phyloP scores from a whole-genome alignment of 495 filamentous ascomycete species.

The Penicillium herquei region DNA sequence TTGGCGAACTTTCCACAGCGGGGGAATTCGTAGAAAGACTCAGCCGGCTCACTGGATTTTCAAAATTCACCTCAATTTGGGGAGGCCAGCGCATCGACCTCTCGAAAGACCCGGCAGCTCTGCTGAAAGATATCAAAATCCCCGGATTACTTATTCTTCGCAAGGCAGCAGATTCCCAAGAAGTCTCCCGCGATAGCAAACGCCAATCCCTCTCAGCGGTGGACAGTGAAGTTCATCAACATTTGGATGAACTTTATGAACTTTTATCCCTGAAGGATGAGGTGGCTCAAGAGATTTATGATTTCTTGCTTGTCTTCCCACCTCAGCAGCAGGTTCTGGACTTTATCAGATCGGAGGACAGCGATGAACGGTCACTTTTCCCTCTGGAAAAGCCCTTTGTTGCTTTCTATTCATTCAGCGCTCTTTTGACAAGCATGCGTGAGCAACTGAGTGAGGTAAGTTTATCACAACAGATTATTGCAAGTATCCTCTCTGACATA shows the following conservation, averaged over 20 bases:
- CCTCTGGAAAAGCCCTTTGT: conserved; percentile 70
- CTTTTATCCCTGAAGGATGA: conserved; percentile 74
- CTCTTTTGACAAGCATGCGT: conserved; percentile 53
- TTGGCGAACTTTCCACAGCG: conserved; percentile 69
- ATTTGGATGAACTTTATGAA: conserved; percentile 83
- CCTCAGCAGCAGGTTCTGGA: conserved; percentile 60
- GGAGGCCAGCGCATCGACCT: conserved; percentile 51
- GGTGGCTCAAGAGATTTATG: conserved; percentile 69
- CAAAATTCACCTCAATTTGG: conserved; percentile 57
- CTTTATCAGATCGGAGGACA: conserved; percentile 54
- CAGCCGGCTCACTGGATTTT: conserved; percentile 65
- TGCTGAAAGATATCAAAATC: conserved; percentile 37
- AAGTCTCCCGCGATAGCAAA: conserved; percentile 24
- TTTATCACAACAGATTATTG: not conserved
- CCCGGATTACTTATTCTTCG: conserved; percentile 61
- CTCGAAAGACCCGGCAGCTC: conserved; percentile 34
- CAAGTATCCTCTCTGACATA: conserved; percentile 8
- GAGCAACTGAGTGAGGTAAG: conserved; percentile 30
- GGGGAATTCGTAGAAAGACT: conserved; percentile 64
- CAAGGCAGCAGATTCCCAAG: conserved; percentile 40
- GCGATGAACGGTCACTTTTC: conserved; percentile 58
- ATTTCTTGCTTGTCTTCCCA: conserved; percentile 72
- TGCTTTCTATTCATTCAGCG: conserved; percentile 69
- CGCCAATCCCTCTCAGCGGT: conserved; percentile 47
- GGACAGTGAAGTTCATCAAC: conserved; percentile 74